Evolutionary conservation across 1,284 basidiomycete genomes (phyloP), one percentile per base, ranked within the genome.

Genomic region (Microbotryum violaceum): DNA sequence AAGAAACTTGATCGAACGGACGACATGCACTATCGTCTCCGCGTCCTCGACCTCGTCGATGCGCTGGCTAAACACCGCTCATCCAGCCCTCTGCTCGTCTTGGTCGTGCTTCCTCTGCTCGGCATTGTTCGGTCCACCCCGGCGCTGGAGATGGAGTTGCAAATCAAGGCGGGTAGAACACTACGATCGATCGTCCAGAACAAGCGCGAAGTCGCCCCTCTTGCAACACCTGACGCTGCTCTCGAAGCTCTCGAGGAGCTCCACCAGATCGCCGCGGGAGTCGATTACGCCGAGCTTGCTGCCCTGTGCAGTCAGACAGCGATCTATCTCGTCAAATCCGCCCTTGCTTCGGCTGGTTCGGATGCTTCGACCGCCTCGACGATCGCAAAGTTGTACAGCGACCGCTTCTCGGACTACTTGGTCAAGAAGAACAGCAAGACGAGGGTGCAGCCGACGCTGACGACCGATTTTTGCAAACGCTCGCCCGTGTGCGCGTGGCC

Each of bases 381-480:
- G 12, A 53, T 69, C 42, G 56, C 64, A 14, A 55, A 54, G 25
- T 21, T 63, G 9, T 61, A 53, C n/a, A 52, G 37, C 48, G 52
- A 61, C 44, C 56, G 54, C 33, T 65, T 69, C 51, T 59, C 58
- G 50, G 47, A 48, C 27, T 69, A 69, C 59, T 47, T 69, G 48
- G 52, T 58, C 20, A 67, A 55, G 55, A 69, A 69, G 67, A 69
- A 69, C 60, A 50, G 57, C 29, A 65, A 67, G 65, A 69, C 67
- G 48, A 58, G 56, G n/a, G 62, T 63, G 20, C 67, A 69, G 58
- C 67, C 67, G 0, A 8, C 54, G 16, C 49, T 69, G 23, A 67
- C 63, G 31, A 27, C 27, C 53, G 67, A 69, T 29, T 57, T 65
- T 16, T 54, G 47, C 21, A 60, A 61, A 45, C 58, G 65, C 4